Percentiles rank a stretch among this genome's conserved stretches.
Conservation (phyloP, 2,329 filamentous ascomycete genomes). For the Fusarium anthophilum region DNA sequence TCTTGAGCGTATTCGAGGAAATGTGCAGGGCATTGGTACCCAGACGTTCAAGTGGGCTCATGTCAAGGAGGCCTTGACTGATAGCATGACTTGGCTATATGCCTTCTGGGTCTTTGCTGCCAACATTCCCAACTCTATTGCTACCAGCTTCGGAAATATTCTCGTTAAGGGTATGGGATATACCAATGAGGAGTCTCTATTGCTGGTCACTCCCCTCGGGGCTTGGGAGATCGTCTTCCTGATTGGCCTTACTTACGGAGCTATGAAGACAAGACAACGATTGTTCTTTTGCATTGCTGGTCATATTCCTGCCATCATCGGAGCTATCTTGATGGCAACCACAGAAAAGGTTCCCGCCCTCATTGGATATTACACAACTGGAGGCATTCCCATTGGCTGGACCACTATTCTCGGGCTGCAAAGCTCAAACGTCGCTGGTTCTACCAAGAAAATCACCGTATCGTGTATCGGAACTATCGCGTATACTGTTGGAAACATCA, state of each 20-base stretch:
- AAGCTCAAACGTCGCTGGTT: slow-evolving; percentile 33
- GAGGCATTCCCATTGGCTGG: slow-evolving; percentile 35
- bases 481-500: slow-evolving; percentile 36
- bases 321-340: slow-evolving; percentile 34
- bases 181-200: not conserved
- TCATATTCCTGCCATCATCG: slow-evolving; percentile 23
- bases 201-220: not conserved
- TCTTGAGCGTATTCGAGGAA: not conserved
- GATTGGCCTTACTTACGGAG: not conserved
- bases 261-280: not conserved
- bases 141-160: not conserved
- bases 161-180: not conserved
- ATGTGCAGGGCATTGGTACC: not conserved
- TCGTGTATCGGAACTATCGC: slow-evolving; percentile 35
- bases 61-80: slow-evolving; percentile 24
- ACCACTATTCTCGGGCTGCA: slow-evolving; percentile 35
- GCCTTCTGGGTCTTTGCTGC: slow-evolving; percentile 36
- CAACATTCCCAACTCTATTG: slow-evolving; percentile 31
- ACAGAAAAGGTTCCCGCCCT: slow-evolving; percentile 35
- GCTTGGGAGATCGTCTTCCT: not conserved
- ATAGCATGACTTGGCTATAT: slow-evolving; percentile 34
- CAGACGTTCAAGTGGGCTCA: slow-evolving; percentile 33
- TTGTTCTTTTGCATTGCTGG: not conserved
- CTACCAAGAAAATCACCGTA: slow-evolving; percentile 35
- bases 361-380: slow-evolving; percentile 32